Evolutionary conservation across 805 yeast species (phyloP), one percentile per base, ranked within the genome.

Genomic region (Starmerella kuoi): DNA sequence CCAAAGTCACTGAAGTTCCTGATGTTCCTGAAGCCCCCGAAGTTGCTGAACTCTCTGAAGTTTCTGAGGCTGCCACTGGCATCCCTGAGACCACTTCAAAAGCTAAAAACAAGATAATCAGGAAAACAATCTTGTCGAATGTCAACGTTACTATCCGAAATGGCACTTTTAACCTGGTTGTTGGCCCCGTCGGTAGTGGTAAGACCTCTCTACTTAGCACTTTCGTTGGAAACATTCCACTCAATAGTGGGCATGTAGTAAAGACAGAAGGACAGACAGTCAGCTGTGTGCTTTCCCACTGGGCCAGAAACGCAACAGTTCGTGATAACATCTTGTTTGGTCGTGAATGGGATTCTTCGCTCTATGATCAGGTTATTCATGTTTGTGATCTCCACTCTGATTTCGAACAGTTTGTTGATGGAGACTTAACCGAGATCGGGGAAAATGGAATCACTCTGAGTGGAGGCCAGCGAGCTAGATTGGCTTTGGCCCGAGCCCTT

Each of bases 401-500:
- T 30, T 35, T 48, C 30, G 35, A 19, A 6, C 35, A 15, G n/a
- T 48, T 47, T n/a, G 30, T 40, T 8, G 18, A 34, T n/a, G 40
- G 52, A 5, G 54, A 50, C 24, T 14, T 28, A 27, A 41, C 48
- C 14, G 94, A 84, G 60, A 79, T 83, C 52, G 94, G 94, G 48
- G 94, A 83, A 57, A 69, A 85, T 51, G 94, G 94, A 54, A 78
- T 84, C 41, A 84, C 88, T 0, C 62, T 83, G 32, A 80, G 91
- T 7, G 94, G 94, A 38, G 94, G 94, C 37, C 94, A 83, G 58
- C 83, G 83, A 62, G 88, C 93, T 0, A 71, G 94, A 58, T 76
- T 83, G 47, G 76, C 75, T 55, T 64, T 83, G 40, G 94, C 94
- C 1, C 70, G 94, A 52, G 79, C 88, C 1, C 80, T 79, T 1